phyloP scores from a whole-genome alignment of 139 green algal species.

The Coelastrella sp. region DNA sequence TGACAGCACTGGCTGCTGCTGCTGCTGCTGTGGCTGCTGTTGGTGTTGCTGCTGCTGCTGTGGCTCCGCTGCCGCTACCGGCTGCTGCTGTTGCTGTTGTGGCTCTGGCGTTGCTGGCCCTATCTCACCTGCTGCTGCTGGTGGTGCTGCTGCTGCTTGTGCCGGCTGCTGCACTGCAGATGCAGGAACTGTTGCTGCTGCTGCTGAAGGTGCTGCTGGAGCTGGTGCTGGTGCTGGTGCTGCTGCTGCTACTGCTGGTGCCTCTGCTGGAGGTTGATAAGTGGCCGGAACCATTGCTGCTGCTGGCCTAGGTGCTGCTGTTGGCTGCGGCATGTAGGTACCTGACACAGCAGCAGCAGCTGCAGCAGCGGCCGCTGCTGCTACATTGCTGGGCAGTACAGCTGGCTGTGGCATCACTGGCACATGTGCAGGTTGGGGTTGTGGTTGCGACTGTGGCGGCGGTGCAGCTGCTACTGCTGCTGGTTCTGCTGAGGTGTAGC shows the following conservation, averaged over 20 bases:
- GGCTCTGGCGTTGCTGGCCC: conserved; percentile 19
- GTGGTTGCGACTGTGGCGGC: neutral
- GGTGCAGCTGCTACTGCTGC: neutral
- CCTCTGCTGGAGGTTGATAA: neutral
- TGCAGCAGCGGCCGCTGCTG: conserved; percentile 8
- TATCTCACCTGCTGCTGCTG: neutral
- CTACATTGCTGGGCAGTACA: neutral
- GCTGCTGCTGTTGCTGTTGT: conserved; percentile 19
- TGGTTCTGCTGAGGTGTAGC: neutral
- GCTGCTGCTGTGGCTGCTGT: conserved; percentile 29
- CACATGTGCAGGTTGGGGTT: conserved; percentile 8
- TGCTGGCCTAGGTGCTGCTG: conserved; percentile 19
- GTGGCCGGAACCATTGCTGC: neutral
- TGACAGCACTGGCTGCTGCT: conserved; percentile 16
- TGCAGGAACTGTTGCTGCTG: conserved; percentile 30
- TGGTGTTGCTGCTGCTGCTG: conserved; percentile 1
- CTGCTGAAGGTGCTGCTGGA: neutral
- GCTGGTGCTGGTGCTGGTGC: conserved; percentile 19
- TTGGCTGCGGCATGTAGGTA: neutral
- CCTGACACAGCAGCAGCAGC: conserved; percentile 11
- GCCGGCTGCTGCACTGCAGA: neutral
- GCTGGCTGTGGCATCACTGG: neutral
- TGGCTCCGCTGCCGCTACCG: neutral
- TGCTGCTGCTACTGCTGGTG: neutral
- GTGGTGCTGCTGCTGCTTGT: conserved; percentile 14